Conservation (phyloP, 2,329 filamentous ascomycete species). For the Alternaria sp. region DNA sequence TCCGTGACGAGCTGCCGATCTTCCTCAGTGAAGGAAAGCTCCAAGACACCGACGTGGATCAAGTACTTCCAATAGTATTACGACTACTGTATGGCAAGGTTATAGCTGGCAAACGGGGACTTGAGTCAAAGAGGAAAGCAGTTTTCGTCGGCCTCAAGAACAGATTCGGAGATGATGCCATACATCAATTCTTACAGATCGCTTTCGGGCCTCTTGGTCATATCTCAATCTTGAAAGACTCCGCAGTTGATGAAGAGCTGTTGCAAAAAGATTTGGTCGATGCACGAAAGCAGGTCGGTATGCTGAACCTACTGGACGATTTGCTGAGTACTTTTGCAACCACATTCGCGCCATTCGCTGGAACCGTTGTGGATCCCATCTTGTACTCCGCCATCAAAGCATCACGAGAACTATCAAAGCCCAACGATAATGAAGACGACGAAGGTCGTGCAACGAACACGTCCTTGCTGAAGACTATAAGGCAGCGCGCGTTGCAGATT, state of each 20-base stretch:
- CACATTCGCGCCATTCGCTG: conserved; percentile 72
- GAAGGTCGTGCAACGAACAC: conserved; percentile 41
- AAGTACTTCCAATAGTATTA: conserved; percentile 85
- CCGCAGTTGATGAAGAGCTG: conserved; percentile 57
- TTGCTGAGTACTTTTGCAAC: conserved; percentile 85
- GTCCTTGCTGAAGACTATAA: conserved; percentile 71
- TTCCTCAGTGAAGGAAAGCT: conserved; percentile 77
- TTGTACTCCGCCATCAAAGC: conserved; percentile 82
- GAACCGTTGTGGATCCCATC: conserved; percentile 75
- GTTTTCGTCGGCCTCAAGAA: conserved; percentile 77
- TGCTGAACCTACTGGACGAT: conserved; percentile 89
- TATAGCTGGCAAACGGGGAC: conserved; percentile 82
- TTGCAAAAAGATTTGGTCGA: conserved; percentile 64
- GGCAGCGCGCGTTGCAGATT: conserved; percentile 81
- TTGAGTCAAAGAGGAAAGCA: conserved; percentile 77
- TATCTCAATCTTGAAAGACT: conserved; percentile 65
- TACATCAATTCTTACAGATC: conserved; percentile 83
- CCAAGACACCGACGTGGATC: conserved; percentile 73
- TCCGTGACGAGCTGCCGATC: conserved; percentile 92
- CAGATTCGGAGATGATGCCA: conserved; percentile 75
- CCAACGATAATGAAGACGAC: conserved; percentile 40
- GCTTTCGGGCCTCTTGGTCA: conserved; percentile 74
- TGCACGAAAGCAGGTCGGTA: conserved; percentile 83
- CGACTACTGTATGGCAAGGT: conserved; percentile 88
- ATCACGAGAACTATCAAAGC: conserved; percentile 53